Conservation (phyloP, 2,329 filamentous ascomycete genomes). For the Zasmidium citrigriseum region DNA sequence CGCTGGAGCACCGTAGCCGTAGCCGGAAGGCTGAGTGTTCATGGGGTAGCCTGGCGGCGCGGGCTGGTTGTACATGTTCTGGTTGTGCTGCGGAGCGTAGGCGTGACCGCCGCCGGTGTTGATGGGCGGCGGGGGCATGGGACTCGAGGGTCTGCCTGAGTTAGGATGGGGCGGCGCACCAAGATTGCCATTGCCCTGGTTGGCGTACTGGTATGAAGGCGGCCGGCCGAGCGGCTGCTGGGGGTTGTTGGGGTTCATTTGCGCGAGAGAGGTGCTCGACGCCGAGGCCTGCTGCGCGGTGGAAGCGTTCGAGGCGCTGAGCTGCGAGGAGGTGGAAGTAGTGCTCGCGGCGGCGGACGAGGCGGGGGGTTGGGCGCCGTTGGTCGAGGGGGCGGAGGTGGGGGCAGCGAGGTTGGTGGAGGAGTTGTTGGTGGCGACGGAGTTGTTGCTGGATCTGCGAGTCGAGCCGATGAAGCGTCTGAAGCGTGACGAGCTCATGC, state of each 20-base stretch:
- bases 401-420: slow-evolving; percentile 41
- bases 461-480: slow-evolving; percentile 80
- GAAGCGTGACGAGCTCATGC: slow-evolving; percentile 71
- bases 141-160: slow-evolving; percentile 50
- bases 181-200: slow-evolving; percentile 39
- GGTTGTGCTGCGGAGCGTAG: slow-evolving; percentile 49
- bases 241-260: slow-evolving; percentile 49
- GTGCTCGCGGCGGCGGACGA: slow-evolving; percentile 30
- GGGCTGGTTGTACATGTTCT: slow-evolving; percentile 43
- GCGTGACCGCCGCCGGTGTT: slow-evolving; percentile 50
- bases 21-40: slow-evolving; percentile 29
- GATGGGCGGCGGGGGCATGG: slow-evolving; percentile 47
- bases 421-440: slow-evolving; percentile 67
- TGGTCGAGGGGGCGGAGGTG: slow-evolving; percentile 50
- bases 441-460: slow-evolving; percentile 63
- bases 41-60: slow-evolving; percentile 40
- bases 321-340: slow-evolving; percentile 29
- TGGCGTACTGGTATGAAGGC: slow-evolving; percentile 63
- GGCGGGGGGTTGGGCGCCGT: slow-evolving; percentile 45
- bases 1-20: slow-evolving; percentile 22
- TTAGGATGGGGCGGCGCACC: slow-evolving; percentile 40
- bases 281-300: slow-evolving; percentile 39
- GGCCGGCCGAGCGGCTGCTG: slow-evolving; percentile 58
- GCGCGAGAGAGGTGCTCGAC: slow-evolving; percentile 53
- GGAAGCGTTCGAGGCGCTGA: slow-evolving; percentile 21